Evolutionary conservation across 805 yeast genomes (phyloP).

Genomic region (Metschnikowia santaceciliae): DNA sequence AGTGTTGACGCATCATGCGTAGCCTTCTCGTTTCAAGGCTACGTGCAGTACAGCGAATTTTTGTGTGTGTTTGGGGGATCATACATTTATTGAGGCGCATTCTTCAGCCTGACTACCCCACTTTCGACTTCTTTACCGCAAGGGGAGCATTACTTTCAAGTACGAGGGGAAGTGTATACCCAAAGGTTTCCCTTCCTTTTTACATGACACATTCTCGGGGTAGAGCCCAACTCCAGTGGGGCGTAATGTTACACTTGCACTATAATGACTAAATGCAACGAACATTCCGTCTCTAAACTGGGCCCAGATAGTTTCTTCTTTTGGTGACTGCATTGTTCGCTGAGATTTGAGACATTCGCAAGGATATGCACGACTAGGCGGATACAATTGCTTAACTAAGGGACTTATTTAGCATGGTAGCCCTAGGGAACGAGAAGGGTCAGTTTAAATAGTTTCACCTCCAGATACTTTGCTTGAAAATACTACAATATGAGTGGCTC

Average conservation of each 20-base stretch:
- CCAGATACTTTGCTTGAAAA: too few species aligned
- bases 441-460: neutral
- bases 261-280: neutral
- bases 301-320: neutral
- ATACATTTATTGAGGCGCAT: neutral
- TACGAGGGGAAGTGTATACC: neutral
- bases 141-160: too few species aligned
- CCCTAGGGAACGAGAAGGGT: neutral
- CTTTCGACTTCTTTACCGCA: neutral
- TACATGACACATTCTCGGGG: neutral
- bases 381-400: neutral
- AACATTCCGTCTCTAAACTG: neutral
- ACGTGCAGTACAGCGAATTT: neutral
- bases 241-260: neutral
- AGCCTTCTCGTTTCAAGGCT: too few species aligned
- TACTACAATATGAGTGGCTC: too few species aligned
- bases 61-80: neutral
- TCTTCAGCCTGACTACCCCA: neutral
- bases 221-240: neutral
- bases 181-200: neutral
- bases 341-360: neutral
- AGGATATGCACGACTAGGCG: too few species aligned
- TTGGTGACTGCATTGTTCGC: neutral
- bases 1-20: neutral
- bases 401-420: neutral